These are phyloP conservation scores for Viola odorata DNA, from an alignment of 345 rosid genomes.

Conservation along the genomic window DNA sequence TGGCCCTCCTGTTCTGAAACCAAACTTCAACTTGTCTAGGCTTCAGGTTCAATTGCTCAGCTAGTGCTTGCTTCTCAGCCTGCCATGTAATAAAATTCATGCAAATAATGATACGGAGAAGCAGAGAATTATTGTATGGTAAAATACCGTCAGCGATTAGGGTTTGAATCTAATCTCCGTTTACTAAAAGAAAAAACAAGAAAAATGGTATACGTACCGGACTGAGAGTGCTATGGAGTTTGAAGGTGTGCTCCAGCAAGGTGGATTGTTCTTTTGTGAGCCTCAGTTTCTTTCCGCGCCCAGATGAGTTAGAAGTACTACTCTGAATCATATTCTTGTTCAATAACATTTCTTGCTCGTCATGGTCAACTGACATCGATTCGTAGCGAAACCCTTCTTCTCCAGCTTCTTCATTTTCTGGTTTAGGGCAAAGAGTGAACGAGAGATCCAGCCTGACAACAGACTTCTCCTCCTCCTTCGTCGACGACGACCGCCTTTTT, in stretches of 20 bases:
- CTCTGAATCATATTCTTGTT: constrained; percentile 39
- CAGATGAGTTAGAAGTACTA: constrained; percentile 9
- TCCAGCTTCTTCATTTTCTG: constrained; percentile 41
- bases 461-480: constrained; percentile 2
- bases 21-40: constrained; percentile 63
- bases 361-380: not conserved
- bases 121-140: no score
- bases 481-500: not conserved
- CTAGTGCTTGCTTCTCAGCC: constrained; percentile 42
- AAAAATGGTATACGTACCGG: constrained; percentile 16
- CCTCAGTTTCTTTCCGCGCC: constrained; percentile 40
- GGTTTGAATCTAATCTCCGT: no score
- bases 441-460: constrained; percentile 25
- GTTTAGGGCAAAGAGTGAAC: constrained; percentile 12
- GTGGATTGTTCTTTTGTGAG: constrained; percentile 34
- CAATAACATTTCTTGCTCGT: constrained; percentile 19
- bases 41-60: constrained; percentile 34
- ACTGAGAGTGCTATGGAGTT: constrained; percentile 30
- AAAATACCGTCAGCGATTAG: no score
- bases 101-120: no score
- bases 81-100: constrained; percentile 17
- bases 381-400: constrained; percentile 39
- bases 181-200: not conserved
- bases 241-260: constrained; percentile 42
- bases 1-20: constrained; percentile 66